phyloP scores from a whole-genome alignment of 2,329 filamentous ascomycete genomes.

The Paecilomyces fulvus region DNA sequence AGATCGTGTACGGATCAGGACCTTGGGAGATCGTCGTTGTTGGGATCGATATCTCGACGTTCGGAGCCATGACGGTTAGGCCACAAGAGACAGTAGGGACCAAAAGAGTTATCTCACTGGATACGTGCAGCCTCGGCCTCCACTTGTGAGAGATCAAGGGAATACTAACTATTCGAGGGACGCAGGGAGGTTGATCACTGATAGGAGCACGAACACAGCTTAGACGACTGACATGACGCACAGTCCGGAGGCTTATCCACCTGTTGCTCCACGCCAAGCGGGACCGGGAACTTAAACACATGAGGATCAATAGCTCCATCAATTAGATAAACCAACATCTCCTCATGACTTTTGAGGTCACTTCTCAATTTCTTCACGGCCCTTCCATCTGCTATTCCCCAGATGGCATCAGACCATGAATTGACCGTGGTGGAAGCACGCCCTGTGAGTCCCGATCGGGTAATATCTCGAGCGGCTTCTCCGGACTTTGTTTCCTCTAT shows the following conservation, averaged over 20 bases:
- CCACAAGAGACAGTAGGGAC: background rate
- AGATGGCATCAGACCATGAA: background rate
- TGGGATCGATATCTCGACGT: slow-evolving; percentile 41
- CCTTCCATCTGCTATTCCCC: background rate
- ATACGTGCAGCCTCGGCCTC: background rate
- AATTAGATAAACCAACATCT: background rate
- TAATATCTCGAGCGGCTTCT: background rate
- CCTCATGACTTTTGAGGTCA: background rate
- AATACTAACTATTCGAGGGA: background rate
- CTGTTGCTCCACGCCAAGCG: background rate
- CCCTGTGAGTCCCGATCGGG: background rate
- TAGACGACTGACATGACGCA: background rate
- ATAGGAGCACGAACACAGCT: background rate
- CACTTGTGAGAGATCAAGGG: background rate
- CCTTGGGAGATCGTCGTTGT: slow-evolving; percentile 39
- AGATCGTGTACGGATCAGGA: slow-evolving; percentile 50
- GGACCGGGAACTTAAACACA: background rate
- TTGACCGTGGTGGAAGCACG: background rate
- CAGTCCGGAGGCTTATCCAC: background rate
- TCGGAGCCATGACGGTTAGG: slow-evolving; percentile 29
- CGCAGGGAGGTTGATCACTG: background rate
- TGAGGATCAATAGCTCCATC: background rate
- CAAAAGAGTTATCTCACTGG: background rate
- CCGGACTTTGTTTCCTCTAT: background rate
- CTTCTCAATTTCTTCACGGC: background rate